Percentiles rank a stretch among this genome's conserved stretches.
Conservation (phyloP, 2,329 filamentous ascomycete species). For the Nemania abortiva region DNA sequence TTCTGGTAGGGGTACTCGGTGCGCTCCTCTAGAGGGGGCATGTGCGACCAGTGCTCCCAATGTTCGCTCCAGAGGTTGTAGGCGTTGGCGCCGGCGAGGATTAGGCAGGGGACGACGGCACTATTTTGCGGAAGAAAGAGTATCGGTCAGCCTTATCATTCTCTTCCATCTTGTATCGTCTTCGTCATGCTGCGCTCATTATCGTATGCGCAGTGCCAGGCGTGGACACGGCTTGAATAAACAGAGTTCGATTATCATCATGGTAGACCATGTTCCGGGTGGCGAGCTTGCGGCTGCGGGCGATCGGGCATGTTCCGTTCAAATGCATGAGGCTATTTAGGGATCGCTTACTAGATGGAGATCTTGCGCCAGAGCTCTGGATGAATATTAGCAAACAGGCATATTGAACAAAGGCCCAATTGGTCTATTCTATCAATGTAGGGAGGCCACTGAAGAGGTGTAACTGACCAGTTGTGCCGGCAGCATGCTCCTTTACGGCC, state of each 20-base stretch:
- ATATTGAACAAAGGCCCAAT: conserved; percentile 30
- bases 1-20: conserved; percentile 97
- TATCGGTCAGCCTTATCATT: conserved; percentile 23
- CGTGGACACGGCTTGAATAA: neutral
- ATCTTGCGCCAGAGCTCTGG: conserved; percentile 95
- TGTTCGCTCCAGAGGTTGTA: conserved; percentile 94
- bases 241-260: neutral
- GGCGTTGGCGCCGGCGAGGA: conserved; percentile 82
- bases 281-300: neutral
- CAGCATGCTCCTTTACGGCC: conserved; percentile 91
- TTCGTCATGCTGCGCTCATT: conserved; percentile 12
- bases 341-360: conserved; percentile 86
- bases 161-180: conserved; percentile 3
- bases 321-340: conserved; percentile 21
- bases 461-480: conserved; percentile 82
- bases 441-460: neutral
- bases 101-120: conserved; percentile 78
- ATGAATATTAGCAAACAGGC: conserved; percentile 52
- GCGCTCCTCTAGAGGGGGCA: conserved; percentile 89
- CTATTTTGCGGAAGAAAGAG: conserved; percentile 59
- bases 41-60: conserved; percentile 94
- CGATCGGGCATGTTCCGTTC: conserved; percentile 11
- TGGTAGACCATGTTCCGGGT: neutral
- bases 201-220: neutral
- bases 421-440: neutral